Evolutionary conservation across 2,329 filamentous ascomycete species (phyloP), one percentile per base, ranked within the genome.

Genomic region (Elsinoe ampelina): DNA sequence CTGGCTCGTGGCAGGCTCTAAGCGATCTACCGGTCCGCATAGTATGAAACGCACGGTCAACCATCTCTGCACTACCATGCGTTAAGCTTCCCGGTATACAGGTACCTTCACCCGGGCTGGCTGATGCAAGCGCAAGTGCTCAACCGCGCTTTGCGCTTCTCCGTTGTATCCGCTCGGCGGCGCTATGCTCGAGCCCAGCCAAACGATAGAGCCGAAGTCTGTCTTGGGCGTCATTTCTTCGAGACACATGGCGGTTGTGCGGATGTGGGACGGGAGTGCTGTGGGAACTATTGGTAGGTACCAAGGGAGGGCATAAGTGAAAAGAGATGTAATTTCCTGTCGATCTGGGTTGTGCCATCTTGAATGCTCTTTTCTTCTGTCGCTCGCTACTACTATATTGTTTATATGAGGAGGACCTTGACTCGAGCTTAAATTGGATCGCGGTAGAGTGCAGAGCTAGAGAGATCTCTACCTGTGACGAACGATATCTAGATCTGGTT

Each of bases 21-120:
- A 52, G 48, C 48, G 48, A 52, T 52, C 48, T 52, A 52, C 48
- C 48, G 48, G 48, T 38, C 48, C 48, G 48, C 34, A 12, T 50
- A 26, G 45, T n/a, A 22, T 52, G 48, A 52, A 52, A 52, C 48
- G 32, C 48, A 52, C 48, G 48, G 48, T 17, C 12, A 8, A 32
- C 17, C 32, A 7, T 20, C 32, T 5, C 15, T 34, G n/a, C 17
- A 15, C 45, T 35, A 38, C 19, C 32, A 38, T 34, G n/a, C 38
- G 19, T 52, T 19, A n/a, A 3, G 15, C 45, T 47, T 15, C 42
- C 35, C 38, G 34, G 48, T 52, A 52, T 52, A 52, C 26, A 38
- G 26, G 26, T 30, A 30, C 26, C 26, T 22, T 8, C 30, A 45
- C 41, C 19, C 41, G 41, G 26, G 26, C 26, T 30, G 26, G 26